phyloP scores from a whole-genome alignment of 495 filamentous ascomycete genomes.

The Aspergillus incahuasiensis region DNA sequence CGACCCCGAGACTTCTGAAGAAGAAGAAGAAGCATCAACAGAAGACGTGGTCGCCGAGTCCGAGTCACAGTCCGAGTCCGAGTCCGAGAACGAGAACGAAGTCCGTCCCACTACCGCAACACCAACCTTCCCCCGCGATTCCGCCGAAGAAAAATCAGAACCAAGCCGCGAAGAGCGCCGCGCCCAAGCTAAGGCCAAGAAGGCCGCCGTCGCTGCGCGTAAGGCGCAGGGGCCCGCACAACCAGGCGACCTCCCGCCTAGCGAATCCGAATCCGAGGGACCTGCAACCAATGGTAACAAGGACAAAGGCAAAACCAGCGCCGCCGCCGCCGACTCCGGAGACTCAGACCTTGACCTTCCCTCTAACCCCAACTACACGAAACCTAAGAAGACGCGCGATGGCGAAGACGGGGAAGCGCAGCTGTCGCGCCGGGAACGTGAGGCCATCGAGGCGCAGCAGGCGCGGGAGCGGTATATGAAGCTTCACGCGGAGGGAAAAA shows the following conservation, averaged over 20 bases:
- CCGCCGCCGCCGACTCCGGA: constrained; percentile 37
- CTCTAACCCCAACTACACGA: constrained; percentile 86
- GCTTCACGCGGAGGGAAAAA: constrained; percentile 92
- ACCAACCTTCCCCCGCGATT: not conserved
- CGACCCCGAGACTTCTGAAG: constrained; percentile 34
- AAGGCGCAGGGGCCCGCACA: constrained; percentile 59
- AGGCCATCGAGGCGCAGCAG: constrained; percentile 81
- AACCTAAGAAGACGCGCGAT: constrained; percentile 51
- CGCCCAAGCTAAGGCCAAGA: constrained; percentile 83
- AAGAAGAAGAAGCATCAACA: constrained; percentile 38
- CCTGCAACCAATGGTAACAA: not conserved
- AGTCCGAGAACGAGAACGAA: constrained; percentile 38
- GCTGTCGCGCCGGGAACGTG: constrained; percentile 77
- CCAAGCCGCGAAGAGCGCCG: constrained; percentile 84
- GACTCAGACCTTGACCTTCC: constrained; percentile 62
- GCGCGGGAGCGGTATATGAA: constrained; percentile 90
- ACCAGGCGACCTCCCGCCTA: constrained; percentile 79
- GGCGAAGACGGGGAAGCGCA: constrained; percentile 38
- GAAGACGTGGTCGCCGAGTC: too few species aligned
- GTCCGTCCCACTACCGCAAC: constrained; percentile 22
- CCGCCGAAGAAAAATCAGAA: constrained; percentile 23
- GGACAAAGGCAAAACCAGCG: not conserved
- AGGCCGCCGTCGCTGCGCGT: constrained; percentile 77
- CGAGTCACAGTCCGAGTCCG: too few species aligned
- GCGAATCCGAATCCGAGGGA: constrained; percentile 57